Evolutionary conservation across 2,329 filamentous ascomycete species (phyloP).

Genomic region (Xylaria multiplex): DNA sequence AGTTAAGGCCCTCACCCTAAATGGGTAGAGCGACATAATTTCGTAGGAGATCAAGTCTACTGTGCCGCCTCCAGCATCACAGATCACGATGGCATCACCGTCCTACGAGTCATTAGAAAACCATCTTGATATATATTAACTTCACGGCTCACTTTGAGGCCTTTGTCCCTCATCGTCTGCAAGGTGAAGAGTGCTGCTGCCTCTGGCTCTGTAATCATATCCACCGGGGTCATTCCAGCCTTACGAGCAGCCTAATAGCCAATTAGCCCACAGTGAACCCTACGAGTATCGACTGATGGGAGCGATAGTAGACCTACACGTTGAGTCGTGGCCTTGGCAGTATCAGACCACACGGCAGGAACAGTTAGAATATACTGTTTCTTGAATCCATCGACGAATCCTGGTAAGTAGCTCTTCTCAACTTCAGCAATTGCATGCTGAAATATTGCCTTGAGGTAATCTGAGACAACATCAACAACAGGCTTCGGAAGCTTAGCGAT

Average conservation of each 20-base stretch:
- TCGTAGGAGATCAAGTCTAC: background rate
- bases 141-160: background rate
- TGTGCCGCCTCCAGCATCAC: background rate
- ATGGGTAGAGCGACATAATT: background rate
- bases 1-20: background rate
- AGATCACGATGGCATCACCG: background rate
- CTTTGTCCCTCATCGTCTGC: background rate
- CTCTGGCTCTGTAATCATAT: background rate
- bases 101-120: background rate
- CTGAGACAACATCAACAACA: background rate
- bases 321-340: background rate
- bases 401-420: background rate
- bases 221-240: background rate
- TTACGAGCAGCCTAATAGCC: background rate
- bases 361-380: conserved; percentile 1
- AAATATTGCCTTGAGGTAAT: background rate
- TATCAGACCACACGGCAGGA: background rate
- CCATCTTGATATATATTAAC: background rate
- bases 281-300: background rate
- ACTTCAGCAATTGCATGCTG: background rate
- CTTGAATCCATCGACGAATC: background rate
- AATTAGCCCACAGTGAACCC: background rate
- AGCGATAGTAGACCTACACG: background rate
- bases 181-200: background rate
- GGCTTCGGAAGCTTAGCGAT: background rate